Base-by-base conservation (phyloP, 164 flowering plant genomes). In the Dillenia turbinata region DNA sequence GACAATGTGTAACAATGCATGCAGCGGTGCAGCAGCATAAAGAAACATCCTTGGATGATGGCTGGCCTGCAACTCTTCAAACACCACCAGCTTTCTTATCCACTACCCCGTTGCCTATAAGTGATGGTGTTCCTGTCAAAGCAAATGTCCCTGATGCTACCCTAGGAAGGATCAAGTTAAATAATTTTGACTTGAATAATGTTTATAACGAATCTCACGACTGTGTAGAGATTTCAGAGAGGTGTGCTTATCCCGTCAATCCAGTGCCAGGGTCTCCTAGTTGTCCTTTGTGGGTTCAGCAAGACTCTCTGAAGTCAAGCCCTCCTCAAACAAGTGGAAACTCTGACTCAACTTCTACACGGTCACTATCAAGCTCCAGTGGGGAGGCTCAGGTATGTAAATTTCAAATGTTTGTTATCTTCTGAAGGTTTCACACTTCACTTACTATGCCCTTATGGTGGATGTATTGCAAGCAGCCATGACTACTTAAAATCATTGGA, bases 271-370 rank as follows among this genome's bases (percentile, higher is more conserved):
- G 65, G 52, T 77, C 81, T 61, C 68, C 63, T 60, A 73, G 57
- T 51, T 65, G 56, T 62, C 80, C 88, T 59, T 66, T 66, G 56
- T 82, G 88, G 87, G 14, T 78, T 50, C 78, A 71, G 13, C 79
- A 76, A 12, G 81, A 82, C 40, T 60, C 76, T 48, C 76, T 75
- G 56, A 78, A 79, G 64, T 79, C 80, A 5, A 88, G 95, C 58
- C 94, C 97, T 54, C 86, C 97, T 58, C 97, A 84, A 66, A 81
- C 87, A 56, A 92, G 94, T 78, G 77, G 83, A 63, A 85, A 85
- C 72, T 92, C 99, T 49, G 91, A 83, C 81, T 88, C 96, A 60
- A 79, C 89, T 19, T 81, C 92, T 63, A 79, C 84, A 10, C 94
- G 57, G 61, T 89, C 97, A 51, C 92, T 83, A 54, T 91, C 97